Evolutionary conservation across 2,329 filamentous ascomycete species (phyloP), one percentile per base, ranked within the genome.

Genomic region (Fusarium sp.): DNA sequence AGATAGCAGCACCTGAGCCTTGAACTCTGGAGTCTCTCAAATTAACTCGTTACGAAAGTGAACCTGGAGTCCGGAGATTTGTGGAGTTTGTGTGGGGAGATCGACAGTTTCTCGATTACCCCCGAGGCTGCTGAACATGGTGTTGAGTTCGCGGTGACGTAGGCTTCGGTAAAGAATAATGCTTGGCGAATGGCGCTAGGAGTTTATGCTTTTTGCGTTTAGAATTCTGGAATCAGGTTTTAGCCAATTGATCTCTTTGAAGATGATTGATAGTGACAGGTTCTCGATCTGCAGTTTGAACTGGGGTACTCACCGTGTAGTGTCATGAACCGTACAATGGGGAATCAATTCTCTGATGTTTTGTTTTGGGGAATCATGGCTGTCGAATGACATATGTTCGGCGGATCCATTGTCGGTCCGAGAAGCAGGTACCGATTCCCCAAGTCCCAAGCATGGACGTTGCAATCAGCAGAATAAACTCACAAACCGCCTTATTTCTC

Each of bases 11-110:
- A 61, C 60, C 39, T 48, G 62, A 28, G 13, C 49, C 25, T 56
- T 44, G 59, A 25, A 53, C 13, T 41, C 23, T 46, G 43, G 25
- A 31, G 18, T 44, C 34, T 53, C 13, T n/a, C 37, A 53, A 59
- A 62, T 58, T 64, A 51, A 66, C 53, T 39, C 26, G 51, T 67
- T 34, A 46, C 62, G 37, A 57, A 58, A 57, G 41, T 31, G 34
- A 64, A 56, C 59, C 51, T 59, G 45, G 54, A 69, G 69, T 56
- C 69, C 66, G 65, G 69, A 71, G 65, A 48, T 58, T 44, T 69
- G 65, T 60, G 65, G 69, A 69, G 69, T 66, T 48, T 57, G 60
- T 66, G 69, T 59, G 69, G 69, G 57, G 69, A 71, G 69, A 69
- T 71, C 68, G 60, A 54, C 69, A 52, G 23, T 26, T 54, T 31